Evolutionary conservation across 129 eudicot species (phyloP), one percentile per base, ranked within the genome.

Genomic region (carrot (Daucus carota)): DNA sequence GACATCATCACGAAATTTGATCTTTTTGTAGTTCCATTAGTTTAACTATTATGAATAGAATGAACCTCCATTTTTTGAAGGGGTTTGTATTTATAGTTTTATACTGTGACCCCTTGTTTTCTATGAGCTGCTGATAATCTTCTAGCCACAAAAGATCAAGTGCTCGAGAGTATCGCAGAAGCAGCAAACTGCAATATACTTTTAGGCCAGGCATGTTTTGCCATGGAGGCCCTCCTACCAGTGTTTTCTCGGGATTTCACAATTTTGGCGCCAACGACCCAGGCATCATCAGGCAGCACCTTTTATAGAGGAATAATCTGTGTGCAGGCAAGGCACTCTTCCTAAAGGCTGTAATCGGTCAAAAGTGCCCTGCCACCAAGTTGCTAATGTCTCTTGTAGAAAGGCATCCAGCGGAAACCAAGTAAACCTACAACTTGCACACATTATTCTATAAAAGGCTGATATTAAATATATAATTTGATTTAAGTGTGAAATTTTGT

Each of bases 331-430:
- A 57, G 65, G 65, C 65, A 57, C 65, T 57, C 28, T 57, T 57
- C 65, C 65, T 57, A 57, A 57, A 8, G 31, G 31, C 65, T 8
- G 31, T 57, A 57, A 57, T 24, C 65, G 9, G 65, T 57, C 65
- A n/a, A 57, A 57, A 57, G 65, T 57, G 65, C 65, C 65, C 31
- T 57, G 65, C 65, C 65, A 57, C 65, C 65, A 57, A 57, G 31
- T 57, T 57, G 65, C 3, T 9, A 57, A 24, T n/a, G 65, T 57
- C 15, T 57, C 65, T 57, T 57, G 31, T 57, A 57, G 65, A 24
- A 57, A 57, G 14, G 40, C 70, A 63, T 63, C 70, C 26, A 20
- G 43, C 16, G 71, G 43, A 66, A 66, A 20, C 73, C 26, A 20
- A 14, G 44, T 18, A 36, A 8, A 8, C 4, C 38, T 63, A 29